Conservation (phyloP, 805 yeast genomes). For the Metschnikowia cerradonensis region DNA sequence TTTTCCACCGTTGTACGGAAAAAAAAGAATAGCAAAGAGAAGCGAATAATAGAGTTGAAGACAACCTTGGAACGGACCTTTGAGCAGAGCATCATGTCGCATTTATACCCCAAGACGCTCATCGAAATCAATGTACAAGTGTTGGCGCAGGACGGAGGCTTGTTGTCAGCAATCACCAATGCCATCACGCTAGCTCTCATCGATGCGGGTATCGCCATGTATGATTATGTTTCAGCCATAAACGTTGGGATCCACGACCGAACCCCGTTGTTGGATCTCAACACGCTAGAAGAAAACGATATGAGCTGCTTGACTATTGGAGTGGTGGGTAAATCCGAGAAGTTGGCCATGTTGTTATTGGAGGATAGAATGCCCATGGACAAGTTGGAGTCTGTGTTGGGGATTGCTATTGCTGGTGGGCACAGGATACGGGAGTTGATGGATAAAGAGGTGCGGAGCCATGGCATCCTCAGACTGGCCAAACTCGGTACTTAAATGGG, state of each 20-base stretch:
- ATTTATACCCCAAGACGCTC: constrained; percentile 77
- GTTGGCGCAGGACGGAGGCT: constrained; percentile 85
- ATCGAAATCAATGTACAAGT: constrained; percentile 76
- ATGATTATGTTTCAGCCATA: constrained; percentile 80
- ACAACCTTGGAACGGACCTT: constrained; percentile 67
- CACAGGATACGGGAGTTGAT: constrained; percentile 76
- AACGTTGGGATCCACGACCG: constrained; percentile 77
- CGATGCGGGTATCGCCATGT: constrained; percentile 94
- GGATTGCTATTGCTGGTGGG: constrained; percentile 83
- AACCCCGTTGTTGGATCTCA: constrained; percentile 74
- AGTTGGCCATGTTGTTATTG: constrained; percentile 67
- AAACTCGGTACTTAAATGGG: constrained; percentile 25
- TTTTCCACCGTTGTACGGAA: constrained; percentile 76
- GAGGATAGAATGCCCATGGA: constrained; percentile 88
- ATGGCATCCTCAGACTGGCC: constrained; percentile 58
- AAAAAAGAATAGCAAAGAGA: constrained; percentile 64
- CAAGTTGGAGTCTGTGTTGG: constrained; percentile 66
- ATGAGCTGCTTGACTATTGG: constrained; percentile 80
- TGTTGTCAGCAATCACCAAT: constrained; percentile 74
- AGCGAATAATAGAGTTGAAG: constrained; percentile 62
- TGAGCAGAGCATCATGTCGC: constrained; percentile 66
- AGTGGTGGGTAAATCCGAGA: constrained; percentile 76
- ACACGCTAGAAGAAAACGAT: constrained; percentile 77
- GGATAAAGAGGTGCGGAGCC: constrained; percentile 79
- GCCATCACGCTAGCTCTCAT: constrained; percentile 85